These are phyloP conservation scores for Lippia alba DNA, from an alignment of 305 asterid species.

Conservation along the genomic window DNA sequence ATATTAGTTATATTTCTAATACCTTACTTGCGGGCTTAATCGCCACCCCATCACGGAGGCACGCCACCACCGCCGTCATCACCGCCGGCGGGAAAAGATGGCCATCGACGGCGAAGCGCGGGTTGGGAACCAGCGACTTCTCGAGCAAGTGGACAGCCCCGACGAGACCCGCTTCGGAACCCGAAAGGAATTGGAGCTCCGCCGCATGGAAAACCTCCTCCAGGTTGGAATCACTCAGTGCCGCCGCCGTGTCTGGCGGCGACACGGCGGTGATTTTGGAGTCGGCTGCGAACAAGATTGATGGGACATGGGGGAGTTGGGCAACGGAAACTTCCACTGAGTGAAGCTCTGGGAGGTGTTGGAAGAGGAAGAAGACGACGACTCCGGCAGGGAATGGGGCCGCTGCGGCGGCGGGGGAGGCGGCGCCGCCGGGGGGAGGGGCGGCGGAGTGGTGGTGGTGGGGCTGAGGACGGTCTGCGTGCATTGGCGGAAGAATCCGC, in stretches of 20 bases:
- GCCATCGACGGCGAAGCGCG: slow-evolving; percentile 49
- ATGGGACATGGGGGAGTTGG: slow-evolving; percentile 50
- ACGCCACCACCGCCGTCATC: slow-evolving; percentile 55
- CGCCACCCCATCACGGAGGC: slow-evolving; percentile 51
- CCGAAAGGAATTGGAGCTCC: slow-evolving; percentile 58
- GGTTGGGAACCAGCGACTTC: slow-evolving; percentile 63
- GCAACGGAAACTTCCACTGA: slow-evolving; percentile 73
- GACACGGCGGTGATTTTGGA: slow-evolving; percentile 14
- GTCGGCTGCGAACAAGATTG: slow-evolving; percentile 32
- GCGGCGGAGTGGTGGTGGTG: slow-evolving; percentile 70
- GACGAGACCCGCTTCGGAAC: slow-evolving; percentile 44
- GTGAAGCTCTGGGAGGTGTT: slow-evolving; percentile 86
- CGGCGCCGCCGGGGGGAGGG: slow-evolving; percentile 48
- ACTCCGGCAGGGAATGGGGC: slow-evolving; percentile 42
- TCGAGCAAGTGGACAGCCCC: slow-evolving; percentile 62
- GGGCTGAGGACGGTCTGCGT: slow-evolving; percentile 77
- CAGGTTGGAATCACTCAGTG: slow-evolving; percentile 39
- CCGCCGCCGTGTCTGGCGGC: no score
- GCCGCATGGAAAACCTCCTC: slow-evolving; percentile 65
- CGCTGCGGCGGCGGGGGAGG: slow-evolving; percentile 23
- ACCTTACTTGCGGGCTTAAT: slow-evolving; percentile 73
- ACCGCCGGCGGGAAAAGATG: slow-evolving; percentile 54
- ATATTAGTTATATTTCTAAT: no score
- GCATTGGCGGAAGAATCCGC: slow-evolving; percentile 81
- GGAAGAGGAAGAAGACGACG: slow-evolving; percentile 76